A percentile compares a stretch with the other conserved stretches of the same genome.
phyloP scores from a whole-genome alignment of 352 stramenopile species.

The Sclerospora graminicola region DNA sequence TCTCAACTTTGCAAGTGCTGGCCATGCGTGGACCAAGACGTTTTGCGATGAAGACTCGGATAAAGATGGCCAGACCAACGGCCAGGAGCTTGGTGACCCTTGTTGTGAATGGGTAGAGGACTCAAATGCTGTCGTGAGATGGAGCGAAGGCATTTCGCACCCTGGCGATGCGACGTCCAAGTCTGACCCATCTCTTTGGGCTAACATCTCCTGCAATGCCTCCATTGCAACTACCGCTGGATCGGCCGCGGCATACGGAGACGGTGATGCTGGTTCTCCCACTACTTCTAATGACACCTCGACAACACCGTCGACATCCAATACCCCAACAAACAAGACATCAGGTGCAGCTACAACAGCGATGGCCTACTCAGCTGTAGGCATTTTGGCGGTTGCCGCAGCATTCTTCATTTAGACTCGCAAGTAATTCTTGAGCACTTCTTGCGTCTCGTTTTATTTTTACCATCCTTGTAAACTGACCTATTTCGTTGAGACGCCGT shows the following conservation, averaged over 20 bases:
- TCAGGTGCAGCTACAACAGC: no score
- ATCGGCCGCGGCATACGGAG: background rate
- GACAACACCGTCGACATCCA: background rate
- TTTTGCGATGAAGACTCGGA: slow-evolving; percentile 76
- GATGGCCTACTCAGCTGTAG: no score
- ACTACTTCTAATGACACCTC: background rate
- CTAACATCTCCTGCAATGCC: slow-evolving; percentile 13
- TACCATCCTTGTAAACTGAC: no score
- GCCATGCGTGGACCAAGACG: slow-evolving; percentile 19
- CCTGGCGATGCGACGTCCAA: slow-evolving; percentile 18
- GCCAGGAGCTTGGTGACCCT: slow-evolving; percentile 76
- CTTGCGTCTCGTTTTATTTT: no score
- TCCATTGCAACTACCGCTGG: slow-evolving; percentile 1
- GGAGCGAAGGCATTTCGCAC: slow-evolving; percentile 22
- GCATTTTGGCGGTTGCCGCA: no score
- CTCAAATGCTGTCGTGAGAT: slow-evolving; percentile 15
- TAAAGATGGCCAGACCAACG: slow-evolving; percentile 73
- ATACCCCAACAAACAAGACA: no score
- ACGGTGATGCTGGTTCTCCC: background rate
- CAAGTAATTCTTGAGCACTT: no score
- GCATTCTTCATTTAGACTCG: no score
- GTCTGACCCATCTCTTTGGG: slow-evolving; percentile 24
- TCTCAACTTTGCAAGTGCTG: slow-evolving; percentile 2
- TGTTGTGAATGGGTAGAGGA: slow-evolving; percentile 51
- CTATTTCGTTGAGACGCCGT: no score